Conservation (phyloP, 2,329 filamentous ascomycete genomes). For the Dryadomyces sulphureus region DNA sequence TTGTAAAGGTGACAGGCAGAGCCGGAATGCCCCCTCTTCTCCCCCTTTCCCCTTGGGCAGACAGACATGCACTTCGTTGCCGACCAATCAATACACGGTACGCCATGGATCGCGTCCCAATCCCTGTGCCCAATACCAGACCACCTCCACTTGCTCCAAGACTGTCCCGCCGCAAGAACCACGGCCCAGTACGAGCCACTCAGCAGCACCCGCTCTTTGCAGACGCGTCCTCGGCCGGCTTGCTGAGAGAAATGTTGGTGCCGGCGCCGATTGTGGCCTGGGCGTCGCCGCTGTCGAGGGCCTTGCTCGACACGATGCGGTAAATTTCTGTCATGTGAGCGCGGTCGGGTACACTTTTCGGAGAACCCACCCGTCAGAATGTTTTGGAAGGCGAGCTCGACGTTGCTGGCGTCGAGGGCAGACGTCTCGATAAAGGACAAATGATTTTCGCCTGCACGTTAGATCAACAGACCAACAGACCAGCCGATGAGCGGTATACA, state of each 20-base stretch:
- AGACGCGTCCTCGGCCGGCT: constrained; percentile 61
- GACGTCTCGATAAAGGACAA: constrained; percentile 99
- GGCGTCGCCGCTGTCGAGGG: constrained; percentile 76
- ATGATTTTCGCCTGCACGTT: constrained; percentile 71
- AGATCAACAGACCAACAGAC: background rate
- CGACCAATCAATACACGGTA: constrained; percentile 6
- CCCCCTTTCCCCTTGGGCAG: background rate
- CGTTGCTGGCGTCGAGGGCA: constrained; percentile 95
- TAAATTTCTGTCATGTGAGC: constrained; percentile 99
- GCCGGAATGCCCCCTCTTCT: background rate
- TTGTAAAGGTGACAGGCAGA: background rate
- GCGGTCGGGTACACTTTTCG: too few relatives aligned
- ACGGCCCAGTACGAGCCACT: constrained; percentile 12
- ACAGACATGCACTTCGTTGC: constrained; percentile 4
- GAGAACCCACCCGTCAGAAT: constrained; percentile 85
- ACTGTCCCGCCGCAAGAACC: background rate
- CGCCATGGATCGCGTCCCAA: constrained; percentile 5
- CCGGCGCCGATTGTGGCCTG: constrained; percentile 69
- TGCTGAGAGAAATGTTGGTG: constrained; percentile 75
- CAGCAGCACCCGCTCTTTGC: constrained; percentile 74
- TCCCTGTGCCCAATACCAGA: constrained; percentile 7
- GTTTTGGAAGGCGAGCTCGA: constrained; percentile 98
- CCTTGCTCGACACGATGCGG: constrained; percentile 96
- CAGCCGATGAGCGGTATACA: constrained; percentile 12
- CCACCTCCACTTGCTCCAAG: background rate